phyloP scores from a whole-genome alignment of 495 filamentous ascomycete species.

The Parathielavia appendiculata region DNA sequence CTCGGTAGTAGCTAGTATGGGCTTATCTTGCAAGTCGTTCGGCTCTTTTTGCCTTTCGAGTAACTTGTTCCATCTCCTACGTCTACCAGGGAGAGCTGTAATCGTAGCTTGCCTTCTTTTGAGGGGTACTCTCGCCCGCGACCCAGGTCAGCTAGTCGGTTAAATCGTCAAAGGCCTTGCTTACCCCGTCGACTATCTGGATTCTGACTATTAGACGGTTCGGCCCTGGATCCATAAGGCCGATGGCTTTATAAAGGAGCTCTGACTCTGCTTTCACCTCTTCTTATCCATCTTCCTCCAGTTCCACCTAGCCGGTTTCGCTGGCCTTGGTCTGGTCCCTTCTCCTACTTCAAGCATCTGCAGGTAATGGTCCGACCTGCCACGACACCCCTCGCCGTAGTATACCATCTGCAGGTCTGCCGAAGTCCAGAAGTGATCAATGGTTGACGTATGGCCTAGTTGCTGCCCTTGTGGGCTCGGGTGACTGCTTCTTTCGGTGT shows the following conservation, averaged over 20 bases:
- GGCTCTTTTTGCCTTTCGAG: constrained; percentile 1
- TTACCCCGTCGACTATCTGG: background rate
- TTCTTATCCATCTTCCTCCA: background rate
- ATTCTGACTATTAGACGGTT: too few species aligned
- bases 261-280: background rate
- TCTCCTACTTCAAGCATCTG: constrained; percentile 8
- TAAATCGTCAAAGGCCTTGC: background rate
- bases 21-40: background rate
- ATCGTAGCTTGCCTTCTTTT: background rate
- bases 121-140: background rate
- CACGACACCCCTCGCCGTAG: background rate
- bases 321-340: background rate
- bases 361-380: constrained; percentile 10
- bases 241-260: background rate
- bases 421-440: background rate
- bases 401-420: background rate
- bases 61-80: background rate
- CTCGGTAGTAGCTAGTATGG: background rate
- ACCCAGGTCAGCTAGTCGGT: background rate
- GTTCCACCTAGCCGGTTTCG: background rate
- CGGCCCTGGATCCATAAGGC: background rate
- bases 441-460: background rate
- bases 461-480: background rate
- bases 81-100: constrained; percentile 8
- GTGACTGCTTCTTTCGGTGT: background rate